Evolutionary conservation across 2,329 filamentous ascomycete genomes (phyloP), one percentile per base, ranked within the genome.

Genomic region (Coleophoma eucalyptorum): DNA sequence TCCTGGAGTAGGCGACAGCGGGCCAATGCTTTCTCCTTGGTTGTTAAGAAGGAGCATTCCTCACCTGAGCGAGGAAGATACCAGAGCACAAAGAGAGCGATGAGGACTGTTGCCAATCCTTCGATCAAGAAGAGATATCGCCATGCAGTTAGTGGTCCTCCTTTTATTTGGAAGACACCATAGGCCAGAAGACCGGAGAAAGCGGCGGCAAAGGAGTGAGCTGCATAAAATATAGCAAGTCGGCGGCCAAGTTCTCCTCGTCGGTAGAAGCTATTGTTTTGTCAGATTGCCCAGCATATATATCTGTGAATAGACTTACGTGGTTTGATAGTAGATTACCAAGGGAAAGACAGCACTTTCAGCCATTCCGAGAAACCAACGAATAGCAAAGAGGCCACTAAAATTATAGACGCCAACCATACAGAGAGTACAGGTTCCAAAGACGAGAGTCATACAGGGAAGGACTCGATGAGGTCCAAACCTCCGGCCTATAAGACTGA

Each of bases 141-240:
- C 67, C 79, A 76, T 35, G 67, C 68, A 0, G 72, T 71, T 6
- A 81, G 55, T 20, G 66, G 67, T 38, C 65, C 61, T 15, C 35
- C 35, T 41, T 75, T 51, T 57, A 80, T 78, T 20, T 81, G 81
- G 63, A 84, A 85, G 5, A 50, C 43, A 16, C 49, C 56, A 26
- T 31, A 40, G 15, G 49, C 49, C 13, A 50, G 49, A 13, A 50
- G 47, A 50, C 57, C 55, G 1, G 75, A 76, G 57, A 84, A 85
- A 5, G 81, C 81, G 50, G 80, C 82, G 26, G 87, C 86, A 53
- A 90, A 86, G 62, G 85, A 87, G 18, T 80, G 84, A 0, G 86
- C 86, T 0, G 86, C 87, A 59, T 90, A 90, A 69, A 89, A 89
- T 51, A 89, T 69, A 35, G 84, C 84, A 2, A 89, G 72, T 4